These are phyloP conservation scores for Corchorus olitorius DNA, from an alignment of 345 rosid species.

Conservation along the genomic window DNA sequence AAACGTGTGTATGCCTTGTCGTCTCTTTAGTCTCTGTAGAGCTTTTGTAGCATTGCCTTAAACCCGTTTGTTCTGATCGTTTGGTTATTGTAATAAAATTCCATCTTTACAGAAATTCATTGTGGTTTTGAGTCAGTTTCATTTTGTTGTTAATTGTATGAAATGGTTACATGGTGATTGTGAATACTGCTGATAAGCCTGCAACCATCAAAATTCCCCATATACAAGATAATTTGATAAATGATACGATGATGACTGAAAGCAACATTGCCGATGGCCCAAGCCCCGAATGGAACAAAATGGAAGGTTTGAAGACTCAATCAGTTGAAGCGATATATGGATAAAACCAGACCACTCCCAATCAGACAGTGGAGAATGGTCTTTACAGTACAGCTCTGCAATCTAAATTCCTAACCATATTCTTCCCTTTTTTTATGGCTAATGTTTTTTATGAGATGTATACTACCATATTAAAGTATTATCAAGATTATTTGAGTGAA, in stretches of 20 bases:
- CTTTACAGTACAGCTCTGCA: neutral
- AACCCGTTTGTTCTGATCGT: conserved; percentile 11
- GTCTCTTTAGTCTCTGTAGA: conserved; percentile 9
- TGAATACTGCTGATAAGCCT: neutral
- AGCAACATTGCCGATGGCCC: conserved; percentile 11
- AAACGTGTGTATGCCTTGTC: neutral
- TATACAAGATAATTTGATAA: neutral
- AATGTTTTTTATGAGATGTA: neutral
- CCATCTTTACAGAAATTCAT: neutral
- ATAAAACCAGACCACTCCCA: conserved; percentile 3
- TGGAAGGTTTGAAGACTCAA: conserved; percentile 17
- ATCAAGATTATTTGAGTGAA: neutral
- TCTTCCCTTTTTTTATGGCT: neutral
- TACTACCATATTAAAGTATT: neutral
- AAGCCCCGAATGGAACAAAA: conserved; percentile 3
- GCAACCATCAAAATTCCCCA: neutral
- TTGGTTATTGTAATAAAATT: conserved; percentile 19
- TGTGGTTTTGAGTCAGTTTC: neutral
- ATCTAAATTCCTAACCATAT: conserved; percentile 13
- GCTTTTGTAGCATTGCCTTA: neutral
- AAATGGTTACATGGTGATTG: neutral
- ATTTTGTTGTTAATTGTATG: neutral
- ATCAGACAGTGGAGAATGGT: neutral
- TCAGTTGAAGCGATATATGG: conserved; percentile 4
- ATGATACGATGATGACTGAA: conserved; percentile 1